phyloP scores from a whole-genome alignment of 352 stramenopile genomes.

The Saprolegnia diclina region DNA sequence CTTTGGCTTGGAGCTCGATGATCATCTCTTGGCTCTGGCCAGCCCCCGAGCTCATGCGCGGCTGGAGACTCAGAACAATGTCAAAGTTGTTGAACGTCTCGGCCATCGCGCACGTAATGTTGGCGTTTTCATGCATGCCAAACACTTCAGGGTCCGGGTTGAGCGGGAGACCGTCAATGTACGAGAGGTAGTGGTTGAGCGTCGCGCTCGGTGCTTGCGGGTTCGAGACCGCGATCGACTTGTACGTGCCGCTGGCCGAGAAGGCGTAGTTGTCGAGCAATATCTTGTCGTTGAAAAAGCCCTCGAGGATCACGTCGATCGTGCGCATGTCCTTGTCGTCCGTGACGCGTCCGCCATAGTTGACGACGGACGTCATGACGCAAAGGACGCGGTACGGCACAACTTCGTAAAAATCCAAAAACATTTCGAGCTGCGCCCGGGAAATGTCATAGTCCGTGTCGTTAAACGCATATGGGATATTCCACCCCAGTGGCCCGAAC shows the following conservation, averaged over 20 bases:
- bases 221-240: conserved; percentile 42
- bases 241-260: conserved; percentile 77
- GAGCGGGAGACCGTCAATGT: conserved; percentile 40
- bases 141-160: conserved; percentile 91
- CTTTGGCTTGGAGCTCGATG: conserved; percentile 62
- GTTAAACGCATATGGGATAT: conserved; percentile 77
- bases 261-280: conserved; percentile 43
- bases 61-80: conserved; percentile 65
- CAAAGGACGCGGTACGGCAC: conserved; percentile 51
- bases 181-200: conserved; percentile 19
- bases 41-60: conserved; percentile 52
- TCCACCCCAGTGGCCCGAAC: conserved; percentile 30
- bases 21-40: conserved; percentile 74
- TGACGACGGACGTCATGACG: conserved; percentile 71
- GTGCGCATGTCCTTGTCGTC: conserved; percentile 84
- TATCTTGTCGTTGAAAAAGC: conserved; percentile 43
- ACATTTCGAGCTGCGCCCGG: conserved; percentile 66
- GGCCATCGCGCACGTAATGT: conserved; percentile 89
- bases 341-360: conserved; percentile 92
- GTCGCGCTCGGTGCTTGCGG: conserved; percentile 3
- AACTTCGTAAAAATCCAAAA: conserved; percentile 80
- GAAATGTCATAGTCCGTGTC: conserved; percentile 66
- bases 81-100: conserved; percentile 88
- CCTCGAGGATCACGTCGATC: conserved; percentile 42
- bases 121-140: conserved; percentile 93